Base-by-base conservation (phyloP, 768 basidiomycete genomes). In the Mycena pura region DNA sequence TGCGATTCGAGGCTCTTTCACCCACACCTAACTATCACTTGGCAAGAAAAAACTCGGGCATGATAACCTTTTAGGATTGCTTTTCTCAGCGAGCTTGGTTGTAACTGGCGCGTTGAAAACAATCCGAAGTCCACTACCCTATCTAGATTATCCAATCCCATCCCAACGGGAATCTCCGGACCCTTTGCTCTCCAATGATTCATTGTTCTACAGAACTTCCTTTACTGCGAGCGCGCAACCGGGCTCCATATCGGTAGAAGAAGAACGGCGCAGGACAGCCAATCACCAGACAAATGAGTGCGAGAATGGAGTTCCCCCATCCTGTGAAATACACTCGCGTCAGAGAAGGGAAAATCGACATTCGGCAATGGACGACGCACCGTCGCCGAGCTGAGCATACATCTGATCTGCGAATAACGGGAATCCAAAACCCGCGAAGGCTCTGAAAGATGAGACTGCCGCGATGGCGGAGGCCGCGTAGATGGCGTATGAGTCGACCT, bases 401-500 rank as follows among this genome's bases (percentile, higher is more conserved):
- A 88, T 84, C 43, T 80, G 74, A 51, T 84, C 84, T 5, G 84
- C 86, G 64, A 89, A 89, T 28, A 89, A 72, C 7, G 88, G 88
- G 68, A 90, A 88, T 11, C 80, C 83, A 47, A 86, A 88, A 3
- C 87, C 88, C 4, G 83, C 81, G 3, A 88, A 66, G 1, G 84
- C 83, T 36, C 53, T 22, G 60, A 88, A 74, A 68, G 76, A 85
- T 0, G 83, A 70, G 27, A 84, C 81, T 0, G 84, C 86, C 0
- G 86, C 85, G n/a, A 85, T 75, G 2, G 83, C 82, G 32, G 82
- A 85, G 15, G 85, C 83, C 10, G 84, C 82, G 67, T 92, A 87
- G 36, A 91, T 84, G 11, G 93, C 89, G 72, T 95, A 95, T 68
- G 87, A 91, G 74, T 93, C 92, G 49, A 94, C 87, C 74, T 94